Evolutionary conservation across 2,329 filamentous ascomycete genomes (phyloP).

Genomic region (Trichoderma sp.): DNA sequence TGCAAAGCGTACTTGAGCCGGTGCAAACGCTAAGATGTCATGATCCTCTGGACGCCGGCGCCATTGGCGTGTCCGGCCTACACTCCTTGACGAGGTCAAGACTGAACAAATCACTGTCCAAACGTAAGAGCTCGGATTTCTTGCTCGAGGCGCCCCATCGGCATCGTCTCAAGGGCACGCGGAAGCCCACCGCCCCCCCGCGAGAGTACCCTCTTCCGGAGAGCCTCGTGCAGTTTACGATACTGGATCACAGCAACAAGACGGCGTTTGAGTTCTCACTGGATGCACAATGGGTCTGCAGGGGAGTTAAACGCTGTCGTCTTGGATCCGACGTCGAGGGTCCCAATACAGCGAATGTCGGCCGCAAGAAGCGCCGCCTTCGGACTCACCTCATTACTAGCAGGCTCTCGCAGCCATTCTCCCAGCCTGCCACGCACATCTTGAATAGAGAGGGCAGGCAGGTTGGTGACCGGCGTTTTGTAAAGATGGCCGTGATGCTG

Average conservation of each 20-base stretch:
- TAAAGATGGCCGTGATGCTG: conserved; percentile 46
- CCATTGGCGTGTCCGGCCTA: not conserved
- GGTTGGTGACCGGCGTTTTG: conserved; percentile 46
- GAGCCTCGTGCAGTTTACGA: not conserved
- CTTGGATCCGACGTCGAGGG: conserved; percentile 58
- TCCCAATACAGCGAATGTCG: conserved; percentile 47
- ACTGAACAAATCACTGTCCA: conserved; percentile 4
- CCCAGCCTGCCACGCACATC: conserved; percentile 66
- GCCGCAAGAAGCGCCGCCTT: conserved; percentile 66
- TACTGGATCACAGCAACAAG: not conserved
- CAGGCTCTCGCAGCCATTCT: conserved; percentile 66
- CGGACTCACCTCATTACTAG: conserved; percentile 64
- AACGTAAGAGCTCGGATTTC: conserved; percentile 18
- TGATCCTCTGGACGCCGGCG: not conserved
- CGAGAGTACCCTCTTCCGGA: not conserved
- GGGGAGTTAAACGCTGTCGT: conserved; percentile 49
- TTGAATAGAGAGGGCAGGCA: conserved; percentile 55
- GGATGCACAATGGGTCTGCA: not conserved
- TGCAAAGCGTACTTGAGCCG: conserved; percentile 15
- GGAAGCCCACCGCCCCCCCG: not conserved
- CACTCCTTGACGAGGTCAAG: not conserved
- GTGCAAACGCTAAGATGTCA: conserved; percentile 18
- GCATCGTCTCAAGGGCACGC: not conserved
- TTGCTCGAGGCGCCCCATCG: conserved; percentile 11
- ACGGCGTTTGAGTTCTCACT: conserved; percentile 8